These are phyloP conservation scores for Kondoa subrosea DNA, from an alignment of 768 basidiomycete genomes.

Conservation along the genomic window DNA sequence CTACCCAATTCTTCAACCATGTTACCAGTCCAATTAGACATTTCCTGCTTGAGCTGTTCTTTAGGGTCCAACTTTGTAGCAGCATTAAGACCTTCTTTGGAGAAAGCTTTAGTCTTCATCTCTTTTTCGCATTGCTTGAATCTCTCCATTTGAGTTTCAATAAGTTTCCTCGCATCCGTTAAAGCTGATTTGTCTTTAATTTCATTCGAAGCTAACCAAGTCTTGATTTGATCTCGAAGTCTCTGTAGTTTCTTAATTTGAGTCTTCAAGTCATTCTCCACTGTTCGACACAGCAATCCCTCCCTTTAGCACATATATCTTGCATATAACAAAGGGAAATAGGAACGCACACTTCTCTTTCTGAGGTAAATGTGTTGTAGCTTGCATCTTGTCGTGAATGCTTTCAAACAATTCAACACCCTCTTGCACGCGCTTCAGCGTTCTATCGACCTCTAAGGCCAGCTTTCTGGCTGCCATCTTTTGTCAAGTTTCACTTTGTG, in stretches of 20 bases:
- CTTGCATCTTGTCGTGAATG: constrained; percentile 97
- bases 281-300: constrained; percentile 1
- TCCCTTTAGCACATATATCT: neutral
- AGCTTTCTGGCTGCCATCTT: constrained; percentile 21
- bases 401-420: constrained; percentile 67
- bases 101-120: constrained; percentile 99
- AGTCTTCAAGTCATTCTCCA: constrained; percentile 79
- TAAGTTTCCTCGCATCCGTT: constrained; percentile 81
- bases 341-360: constrained; percentile 64
- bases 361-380: constrained; percentile 86
- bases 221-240: constrained; percentile 72
- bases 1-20: constrained; percentile 81
- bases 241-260: constrained; percentile 93
- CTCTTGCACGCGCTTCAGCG: constrained; percentile 87
- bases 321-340: neutral
- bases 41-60: constrained; percentile 87
- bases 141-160: constrained; percentile 99
- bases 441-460: constrained; percentile 86
- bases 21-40: constrained; percentile 59
- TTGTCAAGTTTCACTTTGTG: neutral
- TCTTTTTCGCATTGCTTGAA: constrained; percentile 99
- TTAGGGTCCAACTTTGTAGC: constrained; percentile 89
- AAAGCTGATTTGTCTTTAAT: constrained; percentile 94
- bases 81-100: constrained; percentile 90
- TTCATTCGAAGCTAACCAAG: constrained; percentile 92